Evolutionary conservation across 306 rosid species (phyloP), one percentile per base, ranked within the genome.

Genomic region (Ammopiptanthus mongolicus): DNA sequence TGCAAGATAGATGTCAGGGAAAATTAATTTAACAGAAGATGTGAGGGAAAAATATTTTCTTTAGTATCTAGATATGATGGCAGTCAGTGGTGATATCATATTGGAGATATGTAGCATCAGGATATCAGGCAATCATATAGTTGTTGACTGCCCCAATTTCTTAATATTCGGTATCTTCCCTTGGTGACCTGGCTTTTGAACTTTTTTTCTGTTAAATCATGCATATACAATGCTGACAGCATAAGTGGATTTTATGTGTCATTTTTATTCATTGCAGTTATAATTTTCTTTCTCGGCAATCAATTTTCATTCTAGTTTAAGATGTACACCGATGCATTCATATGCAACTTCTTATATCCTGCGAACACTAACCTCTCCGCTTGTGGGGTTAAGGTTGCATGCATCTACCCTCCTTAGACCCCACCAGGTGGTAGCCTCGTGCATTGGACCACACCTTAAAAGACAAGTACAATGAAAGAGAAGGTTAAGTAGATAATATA

Each of bases 401-500:
- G n/a, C n/a, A n/a, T n/a, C n/a, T n/a, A n/a, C n/a, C n/a, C n/a
- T n/a, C n/a, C n/a, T n/a, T n/a, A n/a, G n/a, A n/a, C n/a, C n/a
- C n/a, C n/a, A n/a, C n/a, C n/a, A n/a, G n/a, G n/a, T n/a, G n/a
- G n/a, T n/a, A n/a, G n/a, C n/a, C n/a, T n/a, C n/a, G n/a, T n/a
- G n/a, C n/a, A n/a, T n/a, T n/a, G n/a, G n/a, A n/a, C n/a, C n/a
- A n/a, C n/a, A n/a, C n/a, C n/a, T n/a, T n/a, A n/a, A n/a, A n/a
- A n/a, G n/a, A n/a, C n/a, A n/a, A n/a, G n/a, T n/a, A n/a, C n/a
- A n/a, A n/a, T n/a, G n/a, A n/a, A n/a, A n/a, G n/a, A n/a, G n/a
- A n/a, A n/a, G 65, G 75, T 34, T 34, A 65, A 71, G 76, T 25
- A 76, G 66, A 47, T 46, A 23, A n/a, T 6, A 67, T 46, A 12